Evolutionary conservation across 129 eudicot genomes (phyloP).

Genomic region (Flaveria brownii): DNA sequence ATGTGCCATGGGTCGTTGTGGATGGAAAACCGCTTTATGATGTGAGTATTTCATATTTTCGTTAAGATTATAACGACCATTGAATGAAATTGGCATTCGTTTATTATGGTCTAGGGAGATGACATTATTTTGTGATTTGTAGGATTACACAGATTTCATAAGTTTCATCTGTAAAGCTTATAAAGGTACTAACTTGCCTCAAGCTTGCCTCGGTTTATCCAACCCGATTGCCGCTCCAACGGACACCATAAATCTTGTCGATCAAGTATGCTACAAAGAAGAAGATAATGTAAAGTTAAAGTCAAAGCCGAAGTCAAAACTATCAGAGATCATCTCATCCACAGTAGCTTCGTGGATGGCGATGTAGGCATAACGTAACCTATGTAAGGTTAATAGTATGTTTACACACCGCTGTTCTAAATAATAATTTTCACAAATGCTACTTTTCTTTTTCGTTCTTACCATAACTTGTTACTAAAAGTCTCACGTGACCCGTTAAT

Average conservation of each 20-base stretch:
- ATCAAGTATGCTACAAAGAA: no score
- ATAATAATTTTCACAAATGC: neutral
- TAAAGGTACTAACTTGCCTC: conserved; percentile 59
- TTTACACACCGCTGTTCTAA: neutral
- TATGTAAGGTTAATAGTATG: conserved; percentile 30
- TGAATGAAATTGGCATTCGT: neutral
- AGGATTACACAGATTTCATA: conserved; percentile 68
- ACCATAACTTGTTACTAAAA: no score
- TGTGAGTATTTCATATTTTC: conserved; percentile 36
- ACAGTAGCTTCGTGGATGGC: conserved; percentile 42
- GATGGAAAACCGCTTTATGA: conserved; percentile 86
- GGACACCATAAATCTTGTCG: neutral
- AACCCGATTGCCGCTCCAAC: conserved; percentile 21
- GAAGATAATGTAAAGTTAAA: conserved; percentile 27
- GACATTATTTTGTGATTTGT: neutral
- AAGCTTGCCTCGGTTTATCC: conserved; percentile 56
- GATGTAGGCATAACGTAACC: conserved; percentile 36
- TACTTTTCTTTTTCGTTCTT: neutral
- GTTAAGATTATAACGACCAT: neutral
- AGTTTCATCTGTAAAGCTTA: conserved; percentile 78
- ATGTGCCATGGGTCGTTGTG: conserved; percentile 93
- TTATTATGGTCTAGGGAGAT: neutral
- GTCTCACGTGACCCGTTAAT: no score
- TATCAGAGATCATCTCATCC: conserved; percentile 30
- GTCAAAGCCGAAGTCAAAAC: conserved; percentile 40